Evolutionary conservation across 352 stramenopile genomes (phyloP).

Genomic region (Pythium aquatile): DNA sequence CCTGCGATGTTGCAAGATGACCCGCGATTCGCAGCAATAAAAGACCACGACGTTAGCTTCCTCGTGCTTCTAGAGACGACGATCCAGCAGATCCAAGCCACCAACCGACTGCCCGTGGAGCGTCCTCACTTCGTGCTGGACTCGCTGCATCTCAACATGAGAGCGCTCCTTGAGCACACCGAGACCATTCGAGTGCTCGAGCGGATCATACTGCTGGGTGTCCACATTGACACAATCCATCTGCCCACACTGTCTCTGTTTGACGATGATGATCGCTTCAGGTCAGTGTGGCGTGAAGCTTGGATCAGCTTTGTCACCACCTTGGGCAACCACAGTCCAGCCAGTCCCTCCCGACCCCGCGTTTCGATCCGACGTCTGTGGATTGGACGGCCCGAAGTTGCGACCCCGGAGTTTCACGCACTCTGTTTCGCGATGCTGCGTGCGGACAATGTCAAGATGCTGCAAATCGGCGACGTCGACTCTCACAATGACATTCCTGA

Average conservation of each 20-base stretch:
- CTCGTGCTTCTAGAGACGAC: not conserved
- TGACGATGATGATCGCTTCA: not conserved
- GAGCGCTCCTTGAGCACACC: not conserved
- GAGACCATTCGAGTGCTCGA: not conserved
- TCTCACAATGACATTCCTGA: not conserved
- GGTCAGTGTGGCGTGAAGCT: not conserved
- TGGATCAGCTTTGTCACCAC: conserved; percentile 6
- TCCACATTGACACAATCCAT: conserved; percentile 2
- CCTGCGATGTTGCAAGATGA: not conserved
- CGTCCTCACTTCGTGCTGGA: not conserved
- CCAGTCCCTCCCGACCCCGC: not conserved
- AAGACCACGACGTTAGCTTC: not conserved
- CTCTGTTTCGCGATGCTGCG: not conserved
- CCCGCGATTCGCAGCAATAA: not conserved
- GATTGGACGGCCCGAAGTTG: not conserved
- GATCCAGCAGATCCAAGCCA: conserved; percentile 1
- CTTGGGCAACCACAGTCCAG: not conserved
- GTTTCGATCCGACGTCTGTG: not conserved
- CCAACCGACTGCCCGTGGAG: not conserved
- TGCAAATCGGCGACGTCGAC: not conserved
- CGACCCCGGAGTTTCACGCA: not conserved
- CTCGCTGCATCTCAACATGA: conserved; percentile 2
- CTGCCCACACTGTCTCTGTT: not conserved
- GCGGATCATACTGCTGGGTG: conserved; percentile 5
- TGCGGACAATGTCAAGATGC: not conserved